phyloP scores from a whole-genome alignment of 2,329 filamentous ascomycete genomes.

The Fusarium succisae region DNA sequence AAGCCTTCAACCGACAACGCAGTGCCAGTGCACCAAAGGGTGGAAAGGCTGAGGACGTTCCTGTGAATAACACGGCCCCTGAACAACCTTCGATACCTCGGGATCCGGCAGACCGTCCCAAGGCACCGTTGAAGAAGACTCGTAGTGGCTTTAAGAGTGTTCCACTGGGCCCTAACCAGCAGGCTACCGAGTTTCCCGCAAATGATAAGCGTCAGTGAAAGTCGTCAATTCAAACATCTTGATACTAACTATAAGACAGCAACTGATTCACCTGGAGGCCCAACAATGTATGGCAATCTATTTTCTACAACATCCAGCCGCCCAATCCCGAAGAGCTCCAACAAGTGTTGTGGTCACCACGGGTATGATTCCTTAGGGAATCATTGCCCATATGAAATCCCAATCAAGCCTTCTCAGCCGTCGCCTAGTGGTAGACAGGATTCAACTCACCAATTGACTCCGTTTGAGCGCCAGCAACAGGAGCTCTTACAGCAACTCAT shows the following conservation, averaged over 20 bases:
- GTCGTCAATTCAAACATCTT: too few relatives aligned
- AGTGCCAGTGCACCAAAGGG: conserved; percentile 47
- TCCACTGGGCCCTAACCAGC: conserved; percentile 8
- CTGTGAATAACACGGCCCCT: not conserved
- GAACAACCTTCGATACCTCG: conserved; percentile 16
- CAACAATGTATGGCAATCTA: conserved; percentile 59
- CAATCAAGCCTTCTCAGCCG: not conserved
- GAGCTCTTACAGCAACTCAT: conserved; percentile 51
- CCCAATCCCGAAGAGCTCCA: conserved; percentile 16
- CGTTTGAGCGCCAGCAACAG: conserved; percentile 54
- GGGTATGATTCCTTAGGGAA: conserved; percentile 2
- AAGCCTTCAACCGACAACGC: conserved; percentile 40
- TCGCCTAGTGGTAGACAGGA: conserved; percentile 48
- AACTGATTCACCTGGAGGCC: conserved; percentile 40
- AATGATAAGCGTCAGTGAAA: conserved; percentile 25
- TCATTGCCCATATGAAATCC: conserved; percentile 14
- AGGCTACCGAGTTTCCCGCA: conserved; percentile 15
- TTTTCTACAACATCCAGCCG: conserved; percentile 32
- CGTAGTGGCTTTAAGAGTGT: conserved; percentile 33
- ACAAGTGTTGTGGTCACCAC: conserved; percentile 14
- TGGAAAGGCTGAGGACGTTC: conserved; percentile 8
- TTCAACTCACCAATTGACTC: conserved; percentile 41
- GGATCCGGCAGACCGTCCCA: conserved; percentile 33
- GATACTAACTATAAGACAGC: conserved; percentile 13
- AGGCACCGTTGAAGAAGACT: conserved; percentile 39